Conservation (phyloP, 208 protist species). For the Blechomonas ayalai region DNA sequence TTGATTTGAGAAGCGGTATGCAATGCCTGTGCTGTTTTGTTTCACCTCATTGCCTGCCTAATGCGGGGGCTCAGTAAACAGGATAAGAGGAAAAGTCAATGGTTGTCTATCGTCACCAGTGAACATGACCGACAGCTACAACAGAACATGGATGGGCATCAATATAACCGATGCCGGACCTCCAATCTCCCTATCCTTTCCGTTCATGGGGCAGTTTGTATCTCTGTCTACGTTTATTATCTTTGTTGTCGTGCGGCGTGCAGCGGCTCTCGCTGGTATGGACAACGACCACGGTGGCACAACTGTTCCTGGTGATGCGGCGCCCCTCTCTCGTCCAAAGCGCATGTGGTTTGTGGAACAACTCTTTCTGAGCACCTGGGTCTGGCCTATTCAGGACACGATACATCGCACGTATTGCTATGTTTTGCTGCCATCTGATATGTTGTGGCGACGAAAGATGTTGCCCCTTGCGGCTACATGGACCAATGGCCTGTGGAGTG, state of each 20-base stretch:
- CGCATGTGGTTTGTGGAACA: conserved; percentile 17
- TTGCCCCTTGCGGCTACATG: conserved; percentile 20
- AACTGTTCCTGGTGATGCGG: neutral
- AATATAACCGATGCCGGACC: conserved; percentile 26
- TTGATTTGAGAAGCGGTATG: too few relatives aligned
- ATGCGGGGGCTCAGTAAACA: too few relatives aligned
- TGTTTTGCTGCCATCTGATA: conserved; percentile 23
- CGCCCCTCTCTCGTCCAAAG: neutral
- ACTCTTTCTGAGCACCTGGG: conserved; percentile 18
- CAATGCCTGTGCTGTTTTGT: too few relatives aligned
- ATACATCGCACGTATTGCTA: conserved; percentile 37
- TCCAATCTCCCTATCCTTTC: conserved; percentile 11
- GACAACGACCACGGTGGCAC: neutral
- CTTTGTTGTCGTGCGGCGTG: conserved; percentile 33
- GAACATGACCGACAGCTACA: too few relatives aligned
- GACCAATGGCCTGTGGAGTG: conserved; percentile 6
- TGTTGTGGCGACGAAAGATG: conserved; percentile 38
- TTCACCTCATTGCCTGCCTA: too few relatives aligned
- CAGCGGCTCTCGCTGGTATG: conserved; percentile 6
- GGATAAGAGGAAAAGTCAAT: too few relatives aligned
- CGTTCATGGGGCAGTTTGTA: conserved; percentile 15
- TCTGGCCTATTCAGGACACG: conserved; percentile 29
- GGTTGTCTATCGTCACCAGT: too few relatives aligned
- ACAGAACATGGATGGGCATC: too few relatives aligned
- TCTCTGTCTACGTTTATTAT: conserved; percentile 22